phyloP scores from a whole-genome alignment of 306 rosid genomes.

The Quercus wislizeni region DNA sequence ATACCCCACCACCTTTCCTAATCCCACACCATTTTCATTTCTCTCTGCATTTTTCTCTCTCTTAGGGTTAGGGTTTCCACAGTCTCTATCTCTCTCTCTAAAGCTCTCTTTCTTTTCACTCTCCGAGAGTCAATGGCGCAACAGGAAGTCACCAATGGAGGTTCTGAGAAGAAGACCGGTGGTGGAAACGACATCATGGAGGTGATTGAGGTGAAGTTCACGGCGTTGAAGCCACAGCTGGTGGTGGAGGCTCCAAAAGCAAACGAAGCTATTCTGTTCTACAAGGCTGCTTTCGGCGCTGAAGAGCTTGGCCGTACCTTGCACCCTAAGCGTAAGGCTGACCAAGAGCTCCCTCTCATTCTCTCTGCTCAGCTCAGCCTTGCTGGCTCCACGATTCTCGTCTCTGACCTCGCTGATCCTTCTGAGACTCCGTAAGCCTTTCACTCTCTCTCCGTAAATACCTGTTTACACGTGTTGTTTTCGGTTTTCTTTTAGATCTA shows the following conservation, averaged over 20 bases:
- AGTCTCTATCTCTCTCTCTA: neutral
- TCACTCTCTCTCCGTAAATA: neutral
- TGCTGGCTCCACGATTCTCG: slow-evolving; percentile 44
- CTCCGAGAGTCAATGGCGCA: slow-evolving; percentile 48
- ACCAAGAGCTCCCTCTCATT: slow-evolving; percentile 63
- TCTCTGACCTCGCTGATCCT: slow-evolving; percentile 43
- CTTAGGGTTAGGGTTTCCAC: slow-evolving; percentile 46
- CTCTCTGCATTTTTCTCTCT: slow-evolving; percentile 25
- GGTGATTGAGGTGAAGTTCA: slow-evolving; percentile 19
- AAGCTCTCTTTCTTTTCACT: too few relatives aligned
- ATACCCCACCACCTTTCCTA: slow-evolving; percentile 17
- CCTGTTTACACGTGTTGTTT: neutral
- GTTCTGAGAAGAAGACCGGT: slow-evolving; percentile 28
- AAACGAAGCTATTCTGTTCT: slow-evolving; percentile 65
- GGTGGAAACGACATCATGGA: neutral
- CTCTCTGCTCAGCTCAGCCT: slow-evolving; percentile 59
- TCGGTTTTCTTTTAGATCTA: slow-evolving; percentile 6
- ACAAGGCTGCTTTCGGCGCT: slow-evolving; percentile 73
- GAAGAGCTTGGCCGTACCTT: slow-evolving; percentile 54
- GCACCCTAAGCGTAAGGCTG: slow-evolving; percentile 83
- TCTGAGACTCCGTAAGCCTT: slow-evolving; percentile 37
- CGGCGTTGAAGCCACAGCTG: slow-evolving; percentile 49
- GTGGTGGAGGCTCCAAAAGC: slow-evolving; percentile 68
- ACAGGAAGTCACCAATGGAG: slow-evolving; percentile 57
- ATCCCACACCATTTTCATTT: slow-evolving; percentile 32